Evolutionary conservation across 1,284 basidiomycete genomes (phyloP).

Genomic region (Coniferiporia weirii): DNA sequence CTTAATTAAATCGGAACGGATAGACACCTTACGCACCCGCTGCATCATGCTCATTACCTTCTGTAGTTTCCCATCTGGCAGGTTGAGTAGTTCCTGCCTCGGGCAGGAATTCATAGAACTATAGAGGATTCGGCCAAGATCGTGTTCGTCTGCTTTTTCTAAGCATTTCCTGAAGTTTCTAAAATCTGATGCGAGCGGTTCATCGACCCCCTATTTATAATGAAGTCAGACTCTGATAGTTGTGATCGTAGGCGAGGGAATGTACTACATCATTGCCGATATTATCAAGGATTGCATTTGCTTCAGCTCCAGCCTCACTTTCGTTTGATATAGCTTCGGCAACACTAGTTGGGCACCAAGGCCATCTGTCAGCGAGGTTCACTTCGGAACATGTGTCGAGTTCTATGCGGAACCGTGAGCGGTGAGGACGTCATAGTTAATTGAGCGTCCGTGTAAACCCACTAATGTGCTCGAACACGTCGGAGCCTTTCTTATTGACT

Average conservation of each 20-base stretch:
- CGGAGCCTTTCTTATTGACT: neutral
- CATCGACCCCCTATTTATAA: neutral
- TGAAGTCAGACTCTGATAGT: neutral
- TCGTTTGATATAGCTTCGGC: neutral
- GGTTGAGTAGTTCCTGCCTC: neutral
- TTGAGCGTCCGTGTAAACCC: neutral
- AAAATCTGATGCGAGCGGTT: neutral
- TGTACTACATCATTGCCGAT: neutral
- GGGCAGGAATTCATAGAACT: neutral
- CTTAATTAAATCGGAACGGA: neutral
- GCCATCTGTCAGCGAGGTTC: neutral
- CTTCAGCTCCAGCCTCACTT: neutral
- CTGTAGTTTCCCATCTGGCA: neutral
- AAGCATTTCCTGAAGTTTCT: neutral
- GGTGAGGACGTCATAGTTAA: neutral
- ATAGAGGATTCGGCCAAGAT: neutral
- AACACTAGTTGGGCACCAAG: neutral
- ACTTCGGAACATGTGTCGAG: neutral
- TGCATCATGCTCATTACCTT: neutral
- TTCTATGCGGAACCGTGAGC: neutral
- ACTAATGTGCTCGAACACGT: neutral
- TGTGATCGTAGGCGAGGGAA: no score
- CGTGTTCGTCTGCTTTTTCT: neutral
- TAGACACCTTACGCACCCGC: neutral
- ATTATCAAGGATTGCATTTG: neutral